Evolutionary conservation across 345 rosid species (phyloP), one percentile per base, ranked within the genome.

Genomic region (Arabidopsis arenosa): DNA sequence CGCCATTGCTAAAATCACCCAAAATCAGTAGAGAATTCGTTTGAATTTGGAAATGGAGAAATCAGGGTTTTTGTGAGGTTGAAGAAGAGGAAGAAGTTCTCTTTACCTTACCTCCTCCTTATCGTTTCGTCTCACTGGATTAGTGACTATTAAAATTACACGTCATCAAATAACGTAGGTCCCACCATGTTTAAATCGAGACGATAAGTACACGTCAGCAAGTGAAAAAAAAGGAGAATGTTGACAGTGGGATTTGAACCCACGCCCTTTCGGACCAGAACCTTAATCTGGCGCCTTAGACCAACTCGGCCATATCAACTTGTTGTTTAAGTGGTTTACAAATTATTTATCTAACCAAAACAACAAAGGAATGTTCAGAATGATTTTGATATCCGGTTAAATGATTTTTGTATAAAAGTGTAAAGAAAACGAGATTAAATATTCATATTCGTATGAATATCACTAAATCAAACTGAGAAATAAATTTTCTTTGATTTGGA

Each of bases 221-320:
- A 18, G 13, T 37, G 0, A 45, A 37, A 5, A 4, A 64, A 70
- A 45, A 41, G 6, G 0, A 0, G 1, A 47, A 0, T 85, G 96
- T 90, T 83, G 93, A 92, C 85, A 89, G 90, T 90, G 94, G 90
- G 93, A 85, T 90, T 95, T 84, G 91, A 90, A 92, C 90, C 96
- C 92, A 88, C 90, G 93, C 90, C 92, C 94, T 95, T 90, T 90
- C 97, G 92, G 94, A 93, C 97, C 93, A 93, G 94, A 90, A 93
- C 98, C 98, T 90, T 89, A 92, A 92, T 89, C 94, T 86, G 91
- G 93, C 94, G 92, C 94, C 97, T 90, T 90, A 86, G 90, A 88
- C 98, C 92, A 88, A 95, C 97, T 89, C 94, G 93, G 97, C 96
- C 96, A 86, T 90, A 88, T 87, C 90, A 85, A 87, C 96, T 61